Base-by-base conservation (phyloP, 192 early-diverging fungal species). In the Coemansia interrupta region DNA sequence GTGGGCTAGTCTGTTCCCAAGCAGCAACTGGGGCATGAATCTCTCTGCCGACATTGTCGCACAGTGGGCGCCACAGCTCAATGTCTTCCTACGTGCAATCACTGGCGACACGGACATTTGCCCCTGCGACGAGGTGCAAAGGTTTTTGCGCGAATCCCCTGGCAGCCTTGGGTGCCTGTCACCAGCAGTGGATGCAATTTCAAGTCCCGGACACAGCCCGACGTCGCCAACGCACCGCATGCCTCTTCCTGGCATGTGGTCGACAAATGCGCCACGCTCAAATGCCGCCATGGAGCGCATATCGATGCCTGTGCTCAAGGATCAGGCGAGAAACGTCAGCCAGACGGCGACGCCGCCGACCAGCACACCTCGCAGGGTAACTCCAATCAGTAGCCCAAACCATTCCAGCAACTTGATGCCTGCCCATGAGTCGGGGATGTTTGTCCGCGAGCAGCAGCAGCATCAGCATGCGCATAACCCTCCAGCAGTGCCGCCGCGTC, bases 241-340 rank as follows among this genome's bases (percentile, higher is more conserved):
- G 58, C 64, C 67, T 15, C 40, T 76, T 56, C 63, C 63, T 9
- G 60, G 55, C 18, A 43, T 61, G 5, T 65, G 63, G 58, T 38
- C 40, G 2, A 20, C 54, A 7, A 38, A 55, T 38, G 39, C 54
- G 20, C 13, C 54, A 4, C 54, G 54, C 23, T 10, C 22, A 38
- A 42, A n/a, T 4, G 54, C 54, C 6, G 54, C 54, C 11, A 67
- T 78, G 61, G 69, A 54, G 53, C 74, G 74, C n/a, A 54, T 71
- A 11, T 78, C 74, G 2, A 78, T 78, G 74, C 74, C 74, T 5
- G 63, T 54, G 50, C 74, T 78, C 26, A 78, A 78, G 50, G 68
- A 71, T 40, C 47, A 39, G 11, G 43, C 28, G 17, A 45, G 46
- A 18, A 50, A 50, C 22, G 44, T 57, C 19, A 38, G 42, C n/a